phyloP scores from a whole-genome alignment of 2,329 filamentous ascomycete genomes.

The Helicocarpus griseus region DNA sequence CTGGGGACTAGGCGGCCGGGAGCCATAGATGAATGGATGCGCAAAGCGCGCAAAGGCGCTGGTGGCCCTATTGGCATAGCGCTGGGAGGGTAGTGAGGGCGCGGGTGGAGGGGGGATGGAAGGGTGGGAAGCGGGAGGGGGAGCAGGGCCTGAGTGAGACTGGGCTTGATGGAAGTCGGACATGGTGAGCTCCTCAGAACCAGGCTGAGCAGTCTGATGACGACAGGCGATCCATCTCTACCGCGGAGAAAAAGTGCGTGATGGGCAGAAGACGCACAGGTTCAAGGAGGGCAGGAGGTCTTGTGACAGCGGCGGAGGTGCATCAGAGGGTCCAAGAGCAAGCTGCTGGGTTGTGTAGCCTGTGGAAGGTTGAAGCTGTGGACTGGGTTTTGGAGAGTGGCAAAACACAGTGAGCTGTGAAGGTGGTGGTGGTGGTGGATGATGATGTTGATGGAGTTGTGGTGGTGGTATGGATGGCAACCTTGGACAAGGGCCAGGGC shows the following conservation, averaged over 20 bases:
- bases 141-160: constrained; percentile 15
- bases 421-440: neutral
- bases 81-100: constrained; percentile 27
- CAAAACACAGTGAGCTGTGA: neutral
- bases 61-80: constrained; percentile 36
- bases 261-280: neutral
- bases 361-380: neutral
- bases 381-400: neutral
- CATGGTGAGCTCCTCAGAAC: constrained; percentile 19
- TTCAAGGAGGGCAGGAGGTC: neutral
- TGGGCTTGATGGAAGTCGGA: constrained; percentile 19
- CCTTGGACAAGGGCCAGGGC: too few relatives aligned
- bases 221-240: constrained; percentile 13
- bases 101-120: constrained; percentile 16
- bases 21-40: constrained; percentile 46
- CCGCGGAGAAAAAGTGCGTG: neutral
- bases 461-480: neutral
- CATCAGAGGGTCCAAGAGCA: neutral
- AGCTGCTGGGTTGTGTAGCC: neutral
- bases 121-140: constrained; percentile 9
- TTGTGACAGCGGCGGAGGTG: neutral
- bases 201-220: constrained; percentile 12
- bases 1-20: constrained; percentile 44
- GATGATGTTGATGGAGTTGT: neutral
- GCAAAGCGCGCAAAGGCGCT: constrained; percentile 43